Evolutionary conservation across 108 stramenopile species (phyloP).

Genomic region (Nitzschia inconspicua): DNA sequence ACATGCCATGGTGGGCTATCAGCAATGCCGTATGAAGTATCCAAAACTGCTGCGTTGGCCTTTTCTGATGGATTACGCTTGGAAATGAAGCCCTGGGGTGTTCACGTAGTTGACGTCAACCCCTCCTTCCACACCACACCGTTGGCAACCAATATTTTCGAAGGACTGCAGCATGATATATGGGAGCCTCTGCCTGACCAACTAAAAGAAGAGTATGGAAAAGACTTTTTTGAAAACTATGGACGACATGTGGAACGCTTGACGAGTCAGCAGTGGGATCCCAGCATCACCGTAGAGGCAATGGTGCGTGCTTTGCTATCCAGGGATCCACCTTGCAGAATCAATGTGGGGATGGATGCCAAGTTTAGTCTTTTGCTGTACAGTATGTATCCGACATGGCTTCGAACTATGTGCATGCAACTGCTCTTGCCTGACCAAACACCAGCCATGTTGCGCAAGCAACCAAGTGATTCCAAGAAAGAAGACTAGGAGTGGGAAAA

Average conservation of each 20-base stretch:
- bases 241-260: too few relatives aligned
- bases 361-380: slow-evolving; percentile 8
- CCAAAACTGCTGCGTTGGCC: slow-evolving; percentile 46
- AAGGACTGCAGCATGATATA: neutral
- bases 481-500: neutral
- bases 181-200: slow-evolving; percentile 2
- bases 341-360: slow-evolving; percentile 29
- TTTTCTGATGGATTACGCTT: slow-evolving; percentile 29
- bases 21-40: slow-evolving; percentile 28
- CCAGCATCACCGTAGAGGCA: neutral
- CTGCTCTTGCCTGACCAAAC: slow-evolving; percentile 2
- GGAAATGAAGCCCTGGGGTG: slow-evolving; percentile 35
- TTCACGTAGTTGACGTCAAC: slow-evolving; percentile 38
- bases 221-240: slow-evolving; percentile 2
- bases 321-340: slow-evolving; percentile 7
- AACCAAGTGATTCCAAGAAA: neutral
- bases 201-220: slow-evolving; percentile 33
- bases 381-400: slow-evolving; percentile 17
- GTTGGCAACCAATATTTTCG: slow-evolving; percentile 1
- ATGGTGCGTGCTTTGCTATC: neutral
- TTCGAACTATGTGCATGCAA: slow-evolving; percentile 2
- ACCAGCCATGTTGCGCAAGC: neutral
- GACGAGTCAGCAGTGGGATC: too few relatives aligned
- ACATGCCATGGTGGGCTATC: neutral
- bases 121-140: slow-evolving; percentile 47